Base-by-base conservation (phyloP, 2,329 filamentous ascomycete genomes). In the Arthroderma sp. region DNA sequence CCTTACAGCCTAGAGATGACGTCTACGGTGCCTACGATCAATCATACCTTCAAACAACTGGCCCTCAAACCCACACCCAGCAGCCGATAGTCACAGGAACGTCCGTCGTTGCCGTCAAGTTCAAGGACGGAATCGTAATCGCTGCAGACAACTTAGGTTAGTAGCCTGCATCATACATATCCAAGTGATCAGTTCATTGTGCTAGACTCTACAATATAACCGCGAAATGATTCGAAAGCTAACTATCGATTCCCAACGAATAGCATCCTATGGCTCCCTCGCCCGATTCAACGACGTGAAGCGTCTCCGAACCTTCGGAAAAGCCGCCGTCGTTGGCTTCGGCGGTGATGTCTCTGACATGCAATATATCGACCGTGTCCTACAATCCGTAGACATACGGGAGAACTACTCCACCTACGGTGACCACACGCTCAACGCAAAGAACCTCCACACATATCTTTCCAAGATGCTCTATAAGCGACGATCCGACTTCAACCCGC, bases 331-430 rank as follows among this genome's bases (percentile, higher is more conserved):
- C 49, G 75, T 98, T 60, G 91, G 91, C 58, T 94, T 96, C 69
- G 86, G 87, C 64, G 91, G 91, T 65, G 91, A 98, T 71, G 82
- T 98, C 57, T 94, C 86, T 53, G 91, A 98, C 72, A 96, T 98
- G 91, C 91, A 98, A 73, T 93, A 93, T 72, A 80, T 98, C 55
- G 84, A 94, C 76, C 73, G 91, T 56, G 79, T 94, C 59, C 82
- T 98, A 56, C 82, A 77, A 60, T 83, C 85, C 51, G 82, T 96
- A 57, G 80, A 84, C 63, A 86, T 93, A 65, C 76, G 83, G 64
- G 88, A 96, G 73, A 49, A 47, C 34, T 96, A 98, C 73, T 75
- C 74, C 40, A 59, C 66, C 44, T 62, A 70, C 47, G 65, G 65
- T 49, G 58, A 44, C 11, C 58, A 73, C 55, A 62, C 63, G 54